Evolutionary conservation across 768 basidiomycete species (phyloP).

Genomic region (Leccinum obscurum): DNA sequence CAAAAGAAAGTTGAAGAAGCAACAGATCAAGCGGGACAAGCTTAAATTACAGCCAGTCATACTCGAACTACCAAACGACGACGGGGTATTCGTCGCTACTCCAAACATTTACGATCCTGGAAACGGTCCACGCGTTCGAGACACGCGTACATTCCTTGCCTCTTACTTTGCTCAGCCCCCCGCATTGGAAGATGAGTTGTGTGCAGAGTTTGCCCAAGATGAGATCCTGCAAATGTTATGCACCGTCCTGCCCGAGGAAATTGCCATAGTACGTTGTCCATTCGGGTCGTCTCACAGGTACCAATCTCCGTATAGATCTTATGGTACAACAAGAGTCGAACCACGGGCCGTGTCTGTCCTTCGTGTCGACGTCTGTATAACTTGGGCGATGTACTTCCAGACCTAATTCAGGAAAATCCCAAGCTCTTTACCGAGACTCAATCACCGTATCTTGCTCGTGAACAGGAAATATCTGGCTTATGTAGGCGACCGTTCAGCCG

Average conservation of each 20-base stretch:
- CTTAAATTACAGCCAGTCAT: constrained; percentile 7
- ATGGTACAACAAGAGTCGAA: constrained; percentile 86
- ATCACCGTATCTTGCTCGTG: constrained; percentile 48
- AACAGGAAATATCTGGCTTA: constrained; percentile 74
- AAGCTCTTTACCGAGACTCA: constrained; percentile 19
- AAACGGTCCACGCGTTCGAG: constrained; percentile 73
- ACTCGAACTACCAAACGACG: constrained; percentile 2
- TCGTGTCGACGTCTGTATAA: constrained; percentile 73
- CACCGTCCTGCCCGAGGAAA: constrained; percentile 69
- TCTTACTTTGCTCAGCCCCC: constrained; percentile 70
- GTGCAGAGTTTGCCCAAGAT: constrained; percentile 74
- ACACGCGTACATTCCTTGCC: constrained; percentile 62
- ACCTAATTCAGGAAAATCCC: constrained; percentile 37
- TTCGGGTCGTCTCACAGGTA: background rate
- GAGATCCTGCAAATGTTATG: constrained; percentile 74
- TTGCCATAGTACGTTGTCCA: constrained; percentile 54
- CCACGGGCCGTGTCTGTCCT: constrained; percentile 70
- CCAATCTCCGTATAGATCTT: constrained; percentile 48
- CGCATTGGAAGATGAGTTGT: constrained; percentile 62
- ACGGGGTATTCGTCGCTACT: constrained; percentile 33
- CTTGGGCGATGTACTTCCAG: constrained; percentile 63
- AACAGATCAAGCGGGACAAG: constrained; percentile 35
- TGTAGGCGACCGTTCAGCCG: constrained; percentile 47
- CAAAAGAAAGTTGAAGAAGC: constrained; percentile 44
- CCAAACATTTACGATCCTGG: constrained; percentile 80